Evolutionary conservation across 805 yeast genomes (phyloP), one percentile per base, ranked within the genome.

Genomic region (Kockiozyma suomiensis): DNA sequence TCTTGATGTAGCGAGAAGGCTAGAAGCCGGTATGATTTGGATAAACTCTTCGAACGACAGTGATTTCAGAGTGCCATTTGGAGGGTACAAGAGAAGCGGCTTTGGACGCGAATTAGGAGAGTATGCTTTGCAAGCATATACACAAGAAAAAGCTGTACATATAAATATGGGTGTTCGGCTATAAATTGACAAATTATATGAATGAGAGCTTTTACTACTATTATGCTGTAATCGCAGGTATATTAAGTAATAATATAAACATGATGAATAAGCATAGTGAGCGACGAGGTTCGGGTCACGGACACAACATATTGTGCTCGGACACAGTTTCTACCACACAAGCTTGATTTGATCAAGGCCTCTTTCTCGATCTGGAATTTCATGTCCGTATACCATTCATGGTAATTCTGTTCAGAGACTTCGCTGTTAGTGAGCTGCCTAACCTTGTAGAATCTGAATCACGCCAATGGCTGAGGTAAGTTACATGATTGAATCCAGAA

Each of bases 61-160:
- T 82, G 91, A 91, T 76, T 86, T 81, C 71, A 80, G 82, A 74
- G 87, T 92, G 75, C 97, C 97, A 71, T 92, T 92, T 75, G 97
- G 97, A 70, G 97, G 97, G 48, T 88, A 81, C 79, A 90, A 90
- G 75, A 85, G 85, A 81, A 86, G 94, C 59, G 98, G 98, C 75
- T 79, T 87, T 64, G 97, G 98, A 72, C 84, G 96, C 75, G 97
- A 93, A 80, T 85, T 91, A 82, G 97, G 97, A 70, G 82, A 82
- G 62, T 92, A 90, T 66, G 96, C 96, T 59, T 76, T 93, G 70
- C 88, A 87, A 62, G 86, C 85, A 75, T 93, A 91, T 81, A 85
- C 90, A 64, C 96, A 90, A 75, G 81, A 80, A 66, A 93, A 92
- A 81, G 87, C 97, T 53, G 96, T 92, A 52, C 78, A 75, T 54